Percentiles rank a stretch among this genome's conserved stretches.
Conservation (phyloP, 169 alveolate species). For the Plasmodium chabaudi region DNA sequence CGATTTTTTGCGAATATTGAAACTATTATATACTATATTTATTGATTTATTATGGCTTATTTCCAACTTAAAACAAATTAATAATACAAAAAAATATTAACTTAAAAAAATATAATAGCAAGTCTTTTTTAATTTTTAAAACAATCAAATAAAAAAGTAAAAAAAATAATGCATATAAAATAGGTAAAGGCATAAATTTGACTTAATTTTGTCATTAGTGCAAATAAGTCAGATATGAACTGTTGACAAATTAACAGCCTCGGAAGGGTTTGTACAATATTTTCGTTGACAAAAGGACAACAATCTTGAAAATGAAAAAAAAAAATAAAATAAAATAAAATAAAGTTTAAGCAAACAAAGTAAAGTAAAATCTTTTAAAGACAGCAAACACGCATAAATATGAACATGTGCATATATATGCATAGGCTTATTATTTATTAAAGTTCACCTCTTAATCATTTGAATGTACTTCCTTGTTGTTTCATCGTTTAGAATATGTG, state of each 20-base stretch:
- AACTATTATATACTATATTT: too few species aligned
- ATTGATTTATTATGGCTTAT: too few species aligned
- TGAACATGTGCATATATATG: not conserved
- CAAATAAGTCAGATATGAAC: constrained; percentile 53
- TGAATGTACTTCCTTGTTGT: constrained; percentile 92
- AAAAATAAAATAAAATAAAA: not conserved
- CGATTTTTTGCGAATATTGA: too few species aligned
- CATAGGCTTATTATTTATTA: not conserved
- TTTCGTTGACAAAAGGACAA: constrained; percentile 75
- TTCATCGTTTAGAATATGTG: constrained; percentile 94
- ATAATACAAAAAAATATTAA: too few species aligned
- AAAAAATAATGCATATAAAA: not conserved
- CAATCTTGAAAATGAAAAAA: constrained; percentile 42
- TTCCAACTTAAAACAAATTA: too few species aligned
- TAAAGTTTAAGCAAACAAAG: not conserved
- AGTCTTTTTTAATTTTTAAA: not conserved
- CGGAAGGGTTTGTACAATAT: constrained; percentile 77
- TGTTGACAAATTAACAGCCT: constrained; percentile 75
- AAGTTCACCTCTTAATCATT: constrained; percentile 88
- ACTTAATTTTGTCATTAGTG: not conserved
- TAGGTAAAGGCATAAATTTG: not conserved
- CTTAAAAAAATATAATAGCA: too few species aligned
- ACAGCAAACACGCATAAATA: not conserved
- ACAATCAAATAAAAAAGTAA: not conserved
- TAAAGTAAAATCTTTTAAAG: not conserved